Conservation (phyloP, 225 moss, liverwort and hornwort genomes). For the Thuidium tamariscinum region DNA sequence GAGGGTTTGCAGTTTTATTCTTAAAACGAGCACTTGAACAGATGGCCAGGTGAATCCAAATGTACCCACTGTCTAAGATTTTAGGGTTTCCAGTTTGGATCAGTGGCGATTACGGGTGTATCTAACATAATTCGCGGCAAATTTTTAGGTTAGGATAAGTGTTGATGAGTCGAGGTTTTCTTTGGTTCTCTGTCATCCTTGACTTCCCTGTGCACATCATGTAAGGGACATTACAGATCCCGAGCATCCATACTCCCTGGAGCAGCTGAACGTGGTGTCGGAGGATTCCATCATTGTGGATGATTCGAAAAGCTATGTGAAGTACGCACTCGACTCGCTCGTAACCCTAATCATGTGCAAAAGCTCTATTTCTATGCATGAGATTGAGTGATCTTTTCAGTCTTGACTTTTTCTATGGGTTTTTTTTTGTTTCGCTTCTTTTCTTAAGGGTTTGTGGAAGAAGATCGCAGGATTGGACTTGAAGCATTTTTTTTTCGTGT, state of each 20-base stretch:
- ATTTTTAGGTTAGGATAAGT: not conserved
- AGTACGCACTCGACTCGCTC: constrained; percentile 5
- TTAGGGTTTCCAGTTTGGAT: not conserved
- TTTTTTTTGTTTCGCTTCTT: not conserved
- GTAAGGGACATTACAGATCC: constrained; percentile 96
- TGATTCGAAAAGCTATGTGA: constrained; percentile 54
- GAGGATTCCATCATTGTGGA: constrained; percentile 83
- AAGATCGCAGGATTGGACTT: not conserved
- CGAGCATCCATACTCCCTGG: constrained; percentile 93
- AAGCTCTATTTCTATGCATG: not conserved
- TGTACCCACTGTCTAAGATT: not conserved
- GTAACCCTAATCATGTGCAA: not conserved
- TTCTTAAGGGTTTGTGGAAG: not conserved
- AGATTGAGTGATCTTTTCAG: not conserved
- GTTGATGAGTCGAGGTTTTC: not conserved
- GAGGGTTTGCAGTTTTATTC: not conserved
- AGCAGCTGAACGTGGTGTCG: constrained; percentile 91
- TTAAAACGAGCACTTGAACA: not conserved
- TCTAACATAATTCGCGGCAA: not conserved
- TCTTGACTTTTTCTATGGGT: not conserved
- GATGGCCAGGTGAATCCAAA: not conserved
- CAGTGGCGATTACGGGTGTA: not conserved
- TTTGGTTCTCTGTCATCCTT: constrained; percentile 11
- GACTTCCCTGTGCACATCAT: constrained; percentile 57
- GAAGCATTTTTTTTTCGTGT: not conserved